Conservation (phyloP, 306 rosid genomes). For the Rosa rugosa region DNA sequence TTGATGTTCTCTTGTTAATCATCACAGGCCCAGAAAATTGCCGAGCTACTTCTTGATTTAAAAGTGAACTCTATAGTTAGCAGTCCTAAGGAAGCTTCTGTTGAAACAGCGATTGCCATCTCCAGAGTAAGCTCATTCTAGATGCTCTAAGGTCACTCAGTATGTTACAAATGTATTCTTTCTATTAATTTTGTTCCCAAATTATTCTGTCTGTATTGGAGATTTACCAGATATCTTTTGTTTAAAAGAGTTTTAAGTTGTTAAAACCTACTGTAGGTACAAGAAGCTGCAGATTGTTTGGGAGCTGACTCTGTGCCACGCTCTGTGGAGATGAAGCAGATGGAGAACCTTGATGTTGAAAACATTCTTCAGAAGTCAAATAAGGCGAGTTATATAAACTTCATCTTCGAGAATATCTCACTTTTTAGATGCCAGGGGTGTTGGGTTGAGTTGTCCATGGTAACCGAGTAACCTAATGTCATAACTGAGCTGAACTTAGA, state of each 20-base stretch:
- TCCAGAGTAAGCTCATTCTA: slow-evolving; percentile 60
- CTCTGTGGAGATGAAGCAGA: slow-evolving; percentile 76
- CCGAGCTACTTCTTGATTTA: slow-evolving; percentile 88
- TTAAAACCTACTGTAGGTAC: slow-evolving; percentile 50
- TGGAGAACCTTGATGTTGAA: slow-evolving; percentile 54
- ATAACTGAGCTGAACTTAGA: not conserved
- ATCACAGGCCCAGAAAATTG: slow-evolving; percentile 88
- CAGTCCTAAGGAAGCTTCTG: slow-evolving; percentile 68
- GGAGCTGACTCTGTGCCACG: slow-evolving; percentile 91
- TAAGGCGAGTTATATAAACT: slow-evolving; percentile 49
- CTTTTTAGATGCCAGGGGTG: not conserved
- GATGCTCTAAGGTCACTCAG: not conserved
- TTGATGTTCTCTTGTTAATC: slow-evolving; percentile 35
- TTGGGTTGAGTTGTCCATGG: not conserved
- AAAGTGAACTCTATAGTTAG: slow-evolving; percentile 64
- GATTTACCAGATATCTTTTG: not conserved
- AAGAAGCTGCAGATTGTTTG: slow-evolving; percentile 96
- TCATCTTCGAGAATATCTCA: not conserved
- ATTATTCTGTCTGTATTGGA: slow-evolving; percentile 14
- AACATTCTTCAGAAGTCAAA: slow-evolving; percentile 44
- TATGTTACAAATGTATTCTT: slow-evolving; percentile 17
- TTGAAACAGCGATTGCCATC: slow-evolving; percentile 67
- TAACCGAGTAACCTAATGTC: not conserved
- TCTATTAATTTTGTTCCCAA: not conserved
- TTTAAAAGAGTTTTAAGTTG: slow-evolving; percentile 5